A percentile compares a stretch with the other conserved stretches of the same genome.
phyloP scores from a whole-genome alignment of 1,284 basidiomycete species.

The Trichosporon inkin region DNA sequence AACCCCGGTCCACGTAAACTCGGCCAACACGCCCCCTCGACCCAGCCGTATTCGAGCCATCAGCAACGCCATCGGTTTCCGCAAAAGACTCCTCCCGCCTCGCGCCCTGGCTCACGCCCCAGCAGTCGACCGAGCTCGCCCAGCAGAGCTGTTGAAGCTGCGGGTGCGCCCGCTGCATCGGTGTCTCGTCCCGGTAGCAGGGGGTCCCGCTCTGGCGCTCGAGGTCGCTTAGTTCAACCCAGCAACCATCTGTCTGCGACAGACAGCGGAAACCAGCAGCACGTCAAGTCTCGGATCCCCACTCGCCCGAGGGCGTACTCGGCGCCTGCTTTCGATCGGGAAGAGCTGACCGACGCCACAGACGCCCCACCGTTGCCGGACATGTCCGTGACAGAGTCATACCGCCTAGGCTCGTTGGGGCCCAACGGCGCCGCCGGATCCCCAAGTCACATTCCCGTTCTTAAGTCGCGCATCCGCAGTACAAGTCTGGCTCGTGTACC shows the following conservation, averaged over 20 bases:
- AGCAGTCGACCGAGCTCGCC: neutral
- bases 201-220: neutral
- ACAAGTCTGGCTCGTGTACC: slow-evolving; percentile 13
- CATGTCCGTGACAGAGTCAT: slow-evolving; percentile 1
- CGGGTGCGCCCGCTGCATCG: neutral
- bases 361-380: slow-evolving; percentile 4
- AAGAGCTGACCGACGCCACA: slow-evolving; percentile 7
- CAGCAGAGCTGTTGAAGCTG: neutral
- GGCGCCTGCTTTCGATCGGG: neutral
- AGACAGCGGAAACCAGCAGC: neutral
- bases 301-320: neutral
- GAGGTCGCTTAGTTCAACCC: neutral
- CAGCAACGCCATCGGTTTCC: neutral
- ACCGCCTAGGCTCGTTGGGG: neutral
- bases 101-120: slow-evolving; percentile 5
- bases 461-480: slow-evolving; percentile 17
- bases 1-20: neutral
- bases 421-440: neutral
- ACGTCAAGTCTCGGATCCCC: neutral
- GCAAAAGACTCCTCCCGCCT: neutral
- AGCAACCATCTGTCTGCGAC: neutral
- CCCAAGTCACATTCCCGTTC: slow-evolving; percentile 22
- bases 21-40: neutral
- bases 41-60: neutral
- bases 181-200: neutral